Percentiles rank a stretch among this genome's conserved stretches.
phyloP scores from a whole-genome alignment of 352 stramenopile species.

The Globisporangium okanoganense region DNA sequence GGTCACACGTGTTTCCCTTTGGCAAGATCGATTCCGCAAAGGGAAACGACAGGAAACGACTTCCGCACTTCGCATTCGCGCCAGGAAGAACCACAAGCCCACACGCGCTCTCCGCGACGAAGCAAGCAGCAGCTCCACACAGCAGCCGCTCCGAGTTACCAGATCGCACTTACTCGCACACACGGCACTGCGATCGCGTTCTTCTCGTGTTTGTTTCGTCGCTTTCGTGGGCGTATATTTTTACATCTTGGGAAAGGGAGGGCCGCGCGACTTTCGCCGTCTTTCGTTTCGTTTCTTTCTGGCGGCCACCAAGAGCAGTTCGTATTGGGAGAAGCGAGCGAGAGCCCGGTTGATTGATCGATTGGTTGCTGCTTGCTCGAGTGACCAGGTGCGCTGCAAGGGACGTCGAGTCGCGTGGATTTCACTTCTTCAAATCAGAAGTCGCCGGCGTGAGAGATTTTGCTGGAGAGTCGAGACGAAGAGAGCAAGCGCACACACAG shows the following conservation, averaged over 20 bases:
- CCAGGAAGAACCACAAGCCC: background rate
- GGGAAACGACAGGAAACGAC: conserved; percentile 9
- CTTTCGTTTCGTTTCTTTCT: conserved; percentile 3
- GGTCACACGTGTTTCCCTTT: background rate
- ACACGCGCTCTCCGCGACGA: background rate
- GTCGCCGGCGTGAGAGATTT: background rate
- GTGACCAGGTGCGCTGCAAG: background rate
- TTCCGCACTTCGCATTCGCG: conserved; percentile 1
- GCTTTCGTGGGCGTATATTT: background rate
- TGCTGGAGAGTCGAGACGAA: background rate
- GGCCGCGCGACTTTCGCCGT: background rate
- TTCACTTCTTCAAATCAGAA: conserved; percentile 6
- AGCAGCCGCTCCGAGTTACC: background rate
- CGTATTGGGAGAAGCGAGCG: background rate
- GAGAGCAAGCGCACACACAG: background rate
- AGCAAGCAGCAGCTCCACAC: background rate
- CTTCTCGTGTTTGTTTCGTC: conserved; percentile 2
- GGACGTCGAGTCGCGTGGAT: background rate
- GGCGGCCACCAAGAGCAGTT: background rate
- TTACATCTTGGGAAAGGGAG: conserved; percentile 8
- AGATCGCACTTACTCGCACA: background rate
- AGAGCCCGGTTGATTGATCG: background rate
- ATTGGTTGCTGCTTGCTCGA: background rate
- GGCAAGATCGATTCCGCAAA: background rate
- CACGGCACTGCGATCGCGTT: background rate